Conservation (phyloP, 768 basidiomycete genomes). For the Amanita jacksonii region DNA sequence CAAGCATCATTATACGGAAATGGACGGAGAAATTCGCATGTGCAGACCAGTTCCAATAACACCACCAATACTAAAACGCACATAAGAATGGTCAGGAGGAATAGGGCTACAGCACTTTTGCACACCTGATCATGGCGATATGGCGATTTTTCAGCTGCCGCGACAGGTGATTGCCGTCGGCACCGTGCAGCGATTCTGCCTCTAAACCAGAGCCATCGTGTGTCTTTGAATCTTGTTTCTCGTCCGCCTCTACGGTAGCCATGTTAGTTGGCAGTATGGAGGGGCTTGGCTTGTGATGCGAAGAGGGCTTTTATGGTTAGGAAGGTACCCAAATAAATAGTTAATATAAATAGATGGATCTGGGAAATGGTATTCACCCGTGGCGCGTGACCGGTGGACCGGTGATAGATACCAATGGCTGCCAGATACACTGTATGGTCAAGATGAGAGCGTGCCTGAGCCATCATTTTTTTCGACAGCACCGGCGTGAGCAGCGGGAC, state of each 20-base stretch:
- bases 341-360: too few species aligned
- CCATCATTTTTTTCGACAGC: too few species aligned
- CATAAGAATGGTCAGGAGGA: conserved; percentile 2
- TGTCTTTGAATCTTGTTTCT: conserved; percentile 16
- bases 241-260: conserved; percentile 11
- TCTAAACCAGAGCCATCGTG: conserved; percentile 29
- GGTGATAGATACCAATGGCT: too few species aligned
- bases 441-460: too few species aligned
- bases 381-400: too few species aligned
- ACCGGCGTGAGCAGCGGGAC: too few species aligned
- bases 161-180: conserved; percentile 24
- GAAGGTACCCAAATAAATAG: too few species aligned
- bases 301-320: neutral
- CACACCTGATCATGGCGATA: conserved; percentile 71
- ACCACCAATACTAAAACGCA: conserved; percentile 43
- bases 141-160: conserved; percentile 71
- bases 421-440: too few species aligned
- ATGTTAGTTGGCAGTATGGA: neutral
- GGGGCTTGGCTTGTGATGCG: neutral
- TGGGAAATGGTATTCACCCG: too few species aligned
- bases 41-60: conserved; percentile 49
- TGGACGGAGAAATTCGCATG: neutral
- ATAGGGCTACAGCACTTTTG: neutral
- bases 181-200: conserved; percentile 14
- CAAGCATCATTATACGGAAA: neutral